Conservation (phyloP, 192 early-diverging fungal species). For the Gamsiella multidivaricata region DNA sequence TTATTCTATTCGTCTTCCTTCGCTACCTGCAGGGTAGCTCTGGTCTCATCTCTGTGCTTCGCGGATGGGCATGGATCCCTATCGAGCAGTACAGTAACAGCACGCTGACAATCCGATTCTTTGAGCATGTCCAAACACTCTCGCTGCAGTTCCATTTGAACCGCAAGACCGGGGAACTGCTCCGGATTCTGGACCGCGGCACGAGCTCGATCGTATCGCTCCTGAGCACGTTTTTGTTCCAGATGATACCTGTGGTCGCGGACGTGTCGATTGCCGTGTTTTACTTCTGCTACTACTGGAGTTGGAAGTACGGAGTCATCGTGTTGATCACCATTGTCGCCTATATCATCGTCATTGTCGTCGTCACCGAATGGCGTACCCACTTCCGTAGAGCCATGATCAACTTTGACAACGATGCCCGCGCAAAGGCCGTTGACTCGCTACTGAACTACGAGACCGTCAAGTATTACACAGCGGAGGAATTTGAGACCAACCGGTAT, state of each 20-base stretch:
- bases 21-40: conserved; percentile 83
- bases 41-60: conserved; percentile 80
- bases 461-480: conserved; percentile 95
- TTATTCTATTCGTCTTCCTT: conserved; percentile 71
- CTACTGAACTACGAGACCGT: conserved; percentile 99
- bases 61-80: conserved; percentile 92
- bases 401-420: conserved; percentile 86
- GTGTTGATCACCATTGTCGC: conserved; percentile 88
- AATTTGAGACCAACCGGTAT: conserved; percentile 87
- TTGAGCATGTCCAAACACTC: conserved; percentile 88
- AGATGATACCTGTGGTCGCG: conserved; percentile 88
- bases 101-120: conserved; percentile 90
- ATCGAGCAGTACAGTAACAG: conserved; percentile 93
- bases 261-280: conserved; percentile 89
- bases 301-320: conserved; percentile 83
- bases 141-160: conserved; percentile 93
- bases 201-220: conserved; percentile 79
- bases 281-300: conserved; percentile 74
- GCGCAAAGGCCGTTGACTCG: conserved; percentile 91
- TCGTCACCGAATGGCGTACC: conserved; percentile 89
- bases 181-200: conserved; percentile 90
- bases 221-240: conserved; percentile 86
- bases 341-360: conserved; percentile 86
- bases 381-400: conserved; percentile 85
- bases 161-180: conserved; percentile 94